Evolutionary conservation across 345 rosid species (phyloP), one percentile per base, ranked within the genome.

Genomic region (Lepidium didymum): DNA sequence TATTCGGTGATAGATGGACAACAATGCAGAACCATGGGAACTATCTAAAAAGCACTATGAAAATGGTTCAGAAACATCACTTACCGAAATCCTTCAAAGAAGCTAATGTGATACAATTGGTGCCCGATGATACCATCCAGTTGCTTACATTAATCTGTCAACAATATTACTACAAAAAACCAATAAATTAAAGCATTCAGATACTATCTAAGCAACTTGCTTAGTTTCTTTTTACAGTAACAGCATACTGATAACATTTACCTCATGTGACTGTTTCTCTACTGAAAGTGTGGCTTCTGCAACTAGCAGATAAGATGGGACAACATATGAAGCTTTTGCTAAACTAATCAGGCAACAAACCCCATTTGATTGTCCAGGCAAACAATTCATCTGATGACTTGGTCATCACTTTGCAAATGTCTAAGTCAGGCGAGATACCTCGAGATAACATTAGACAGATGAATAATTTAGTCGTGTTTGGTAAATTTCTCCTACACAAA

Each of bases 361-460:
- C 75, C 49, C 56, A 74, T 78, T 86, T 88, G 56, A 81, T 72
- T 70, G 75, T 80, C 79, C 43, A 59, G 18, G 85, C 81, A 62
- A 83, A 60, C 49, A 81, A 29, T 62, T 85, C 79, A 73, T 68
- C 60, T 62, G 80, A 75, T 35, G 85, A 77, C 68, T 67, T 70
- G 37, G 84, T 76, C 81, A 88, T 72, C 64, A 69, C 68, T 66
- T 76, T 71, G 70, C 86, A 88, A 33, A 91, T 78, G 62, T 80
- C 80, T 29, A 79, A 74, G 68, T 88, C 93, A 14, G 96, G 93
- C 44, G 64, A 75, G 75, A 83, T 55, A 53, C 82, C 88, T 45
- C 62, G 34, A 11, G 76, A 80, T 68, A 91, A 70, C 96, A 91
- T 88, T 70, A 78, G 67, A 47, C 64, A 3, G 74, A 85, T 80